Base-by-base conservation (phyloP, 768 basidiomycete species). In the Rhodotorula diobovata region DNA sequence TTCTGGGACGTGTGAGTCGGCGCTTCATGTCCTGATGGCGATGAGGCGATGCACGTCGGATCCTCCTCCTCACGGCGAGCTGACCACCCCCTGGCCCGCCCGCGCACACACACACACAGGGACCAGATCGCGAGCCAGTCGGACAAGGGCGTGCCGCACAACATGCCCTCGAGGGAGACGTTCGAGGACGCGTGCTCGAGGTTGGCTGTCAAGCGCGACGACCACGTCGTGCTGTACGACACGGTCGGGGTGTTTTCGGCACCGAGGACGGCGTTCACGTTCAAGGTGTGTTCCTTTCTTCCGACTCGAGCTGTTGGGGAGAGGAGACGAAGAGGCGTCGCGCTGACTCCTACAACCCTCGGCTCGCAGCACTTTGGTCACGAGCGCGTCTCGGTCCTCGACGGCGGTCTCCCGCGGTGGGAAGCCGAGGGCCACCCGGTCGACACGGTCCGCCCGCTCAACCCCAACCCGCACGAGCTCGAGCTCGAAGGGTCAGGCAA, bases 201-300 rank as follows among this genome's bases (percentile, higher is more conserved):
- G 39, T 84, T 91, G 37, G 93, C 92, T 6, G 89, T 99, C 73
- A 81, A 81, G 32, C 85, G 86, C 21, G 82, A 84, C 18, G 87
- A 90, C 7, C 90, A 91, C 80, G 92, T 98, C 35, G 86, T 97
- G 48, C 79, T 97, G 72, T 99, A 98, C 80, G 96, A 99, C 79
- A 83, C 88, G 2, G 86, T 89, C 67, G 95, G 96, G 20, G 83
- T 97, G 28, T 97, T 98, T 83, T 92, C 90, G 5, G 86, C 92
- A 32, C 94, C 96, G 64, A 86, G 96, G 68, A 91, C 92, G 4
- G 84, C 93, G 55, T 98, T 90, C 83, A 98, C 91, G 84, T 96
- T 98, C 85, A 86, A 90, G 63, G 81, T 81, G 64, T 61, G 41
- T 3, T 14, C 35, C 5, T 9, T 46, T 23, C 45, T 41, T 41